phyloP scores from a whole-genome alignment of 2,329 filamentous ascomycete species.

The Nemania sp. region DNA sequence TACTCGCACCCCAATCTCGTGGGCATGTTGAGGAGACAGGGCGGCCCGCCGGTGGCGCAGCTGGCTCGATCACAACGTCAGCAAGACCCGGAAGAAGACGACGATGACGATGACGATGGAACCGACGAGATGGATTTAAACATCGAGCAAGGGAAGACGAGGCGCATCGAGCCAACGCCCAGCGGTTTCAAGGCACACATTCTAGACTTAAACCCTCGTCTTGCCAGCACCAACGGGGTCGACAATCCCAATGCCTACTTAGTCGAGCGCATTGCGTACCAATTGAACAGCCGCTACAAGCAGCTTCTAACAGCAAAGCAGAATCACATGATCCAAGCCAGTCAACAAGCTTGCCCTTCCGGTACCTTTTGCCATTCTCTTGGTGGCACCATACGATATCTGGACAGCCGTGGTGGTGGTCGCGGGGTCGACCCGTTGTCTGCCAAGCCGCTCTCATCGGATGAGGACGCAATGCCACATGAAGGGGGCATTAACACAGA shows the following conservation, averaged over 20 bases:
- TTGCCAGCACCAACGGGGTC: constrained; percentile 48
- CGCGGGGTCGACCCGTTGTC: constrained; percentile 62
- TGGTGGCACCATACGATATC: constrained; percentile 66
- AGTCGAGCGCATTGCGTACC: constrained; percentile 79
- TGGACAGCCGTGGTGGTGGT: constrained; percentile 64
- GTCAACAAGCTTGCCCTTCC: constrained; percentile 60
- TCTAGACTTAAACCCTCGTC: constrained; percentile 71
- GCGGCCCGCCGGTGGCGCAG: constrained; percentile 58
- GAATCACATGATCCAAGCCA: constrained; percentile 68
- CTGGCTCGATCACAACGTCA: constrained; percentile 49
- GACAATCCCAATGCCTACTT: constrained; percentile 60
- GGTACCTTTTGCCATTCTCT: constrained; percentile 66
- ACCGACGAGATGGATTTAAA: constrained; percentile 64
- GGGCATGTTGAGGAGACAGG: constrained; percentile 56
- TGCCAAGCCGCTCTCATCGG: constrained; percentile 60
- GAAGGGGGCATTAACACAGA: constrained; percentile 73
- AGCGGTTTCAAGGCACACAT: constrained; percentile 80
- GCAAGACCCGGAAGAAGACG: constrained; percentile 58
- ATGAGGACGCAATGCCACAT: constrained; percentile 68
- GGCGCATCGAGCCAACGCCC: constrained; percentile 71
- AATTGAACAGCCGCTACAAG: constrained; percentile 81
- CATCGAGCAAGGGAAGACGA: constrained; percentile 64
- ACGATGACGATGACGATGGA: constrained; percentile 63
- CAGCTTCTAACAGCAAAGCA: constrained; percentile 70
- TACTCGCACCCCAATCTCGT: constrained; percentile 52